Conservation (phyloP, 495 filamentous ascomycete species). For the Penicillium ochrochloron region DNA sequence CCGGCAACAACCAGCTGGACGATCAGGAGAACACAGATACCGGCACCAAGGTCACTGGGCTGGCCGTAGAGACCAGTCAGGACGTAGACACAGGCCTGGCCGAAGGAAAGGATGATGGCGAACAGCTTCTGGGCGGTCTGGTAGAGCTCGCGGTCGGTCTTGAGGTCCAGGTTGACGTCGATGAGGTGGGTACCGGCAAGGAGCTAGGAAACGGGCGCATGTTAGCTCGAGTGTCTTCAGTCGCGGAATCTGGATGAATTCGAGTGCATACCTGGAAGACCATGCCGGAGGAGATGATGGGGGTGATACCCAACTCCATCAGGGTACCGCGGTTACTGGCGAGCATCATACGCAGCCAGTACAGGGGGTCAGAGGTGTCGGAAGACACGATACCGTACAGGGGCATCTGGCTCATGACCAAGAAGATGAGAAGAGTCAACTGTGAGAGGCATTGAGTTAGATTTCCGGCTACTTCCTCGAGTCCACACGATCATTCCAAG, state of each 20-base stretch:
- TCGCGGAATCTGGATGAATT: conserved; percentile 8
- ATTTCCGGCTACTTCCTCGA: conserved; percentile 20
- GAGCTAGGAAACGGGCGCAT: conserved; percentile 53
- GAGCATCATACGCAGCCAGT: conserved; percentile 99
- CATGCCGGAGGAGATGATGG: conserved; percentile 99
- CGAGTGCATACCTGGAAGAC: conserved; percentile 82
- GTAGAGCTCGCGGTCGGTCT: conserved; percentile 98
- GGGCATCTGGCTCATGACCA: conserved; percentile 99
- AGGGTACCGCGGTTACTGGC: conserved; percentile 98
- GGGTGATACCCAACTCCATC: conserved; percentile 99
- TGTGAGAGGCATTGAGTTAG: conserved; percentile 45
- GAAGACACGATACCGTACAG: conserved; percentile 95
- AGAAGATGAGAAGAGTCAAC: conserved; percentile 94
- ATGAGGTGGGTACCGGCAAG: conserved; percentile 99
- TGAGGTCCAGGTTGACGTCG: conserved; percentile 99
- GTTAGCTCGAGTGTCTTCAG: conserved; percentile 26
- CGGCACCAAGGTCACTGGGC: conserved; percentile 93
- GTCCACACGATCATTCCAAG: conserved; percentile 12
- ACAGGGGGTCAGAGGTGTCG: conserved; percentile 95
- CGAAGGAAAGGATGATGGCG: conserved; percentile 95
- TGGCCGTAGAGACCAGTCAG: conserved; percentile 97
- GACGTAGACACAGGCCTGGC: conserved; percentile 95
- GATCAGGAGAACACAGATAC: conserved; percentile 96
- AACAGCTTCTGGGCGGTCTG: conserved; percentile 99
- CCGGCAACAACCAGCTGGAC: conserved; percentile 96